Conservation (phyloP, 768 basidiomycete species). For the Pisolithus microcarpus region DNA sequence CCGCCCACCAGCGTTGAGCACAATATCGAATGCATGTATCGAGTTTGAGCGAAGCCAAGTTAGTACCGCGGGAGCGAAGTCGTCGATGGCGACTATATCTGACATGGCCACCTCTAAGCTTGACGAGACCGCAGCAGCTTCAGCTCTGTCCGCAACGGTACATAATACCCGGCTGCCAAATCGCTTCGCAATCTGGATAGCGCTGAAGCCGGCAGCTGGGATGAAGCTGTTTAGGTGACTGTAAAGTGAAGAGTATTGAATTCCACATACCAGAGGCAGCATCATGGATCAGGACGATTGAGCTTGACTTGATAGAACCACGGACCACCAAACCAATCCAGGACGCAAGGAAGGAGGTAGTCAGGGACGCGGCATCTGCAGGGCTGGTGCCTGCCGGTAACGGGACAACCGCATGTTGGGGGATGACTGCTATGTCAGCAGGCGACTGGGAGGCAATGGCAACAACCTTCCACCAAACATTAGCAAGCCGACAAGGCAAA, state of each 20-base stretch:
- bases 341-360: constrained; percentile 17
- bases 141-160: constrained; percentile 13
- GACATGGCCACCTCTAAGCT: constrained; percentile 7
- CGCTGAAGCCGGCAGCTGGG: constrained; percentile 18
- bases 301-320: constrained; percentile 14
- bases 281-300: constrained; percentile 21
- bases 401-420: constrained; percentile 4
- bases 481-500: neutral
- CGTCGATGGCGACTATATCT: constrained; percentile 7
- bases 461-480: constrained; percentile 7
- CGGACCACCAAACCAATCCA: constrained; percentile 22
- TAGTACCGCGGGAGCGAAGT: constrained; percentile 4
- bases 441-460: constrained; percentile 12
- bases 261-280: constrained; percentile 17
- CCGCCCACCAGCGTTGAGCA: constrained; percentile 19
- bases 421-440: constrained; percentile 1
- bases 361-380: constrained; percentile 16
- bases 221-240: neutral
- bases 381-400: constrained; percentile 11
- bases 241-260: neutral
- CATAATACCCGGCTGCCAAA: constrained; percentile 14
- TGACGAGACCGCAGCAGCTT: constrained; percentile 12
- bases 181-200: constrained; percentile 21
- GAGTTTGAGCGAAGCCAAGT: constrained; percentile 12
- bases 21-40: constrained; percentile 15